Conservation (phyloP, 257 asterid species). For the Solanum medicagineum region DNA sequence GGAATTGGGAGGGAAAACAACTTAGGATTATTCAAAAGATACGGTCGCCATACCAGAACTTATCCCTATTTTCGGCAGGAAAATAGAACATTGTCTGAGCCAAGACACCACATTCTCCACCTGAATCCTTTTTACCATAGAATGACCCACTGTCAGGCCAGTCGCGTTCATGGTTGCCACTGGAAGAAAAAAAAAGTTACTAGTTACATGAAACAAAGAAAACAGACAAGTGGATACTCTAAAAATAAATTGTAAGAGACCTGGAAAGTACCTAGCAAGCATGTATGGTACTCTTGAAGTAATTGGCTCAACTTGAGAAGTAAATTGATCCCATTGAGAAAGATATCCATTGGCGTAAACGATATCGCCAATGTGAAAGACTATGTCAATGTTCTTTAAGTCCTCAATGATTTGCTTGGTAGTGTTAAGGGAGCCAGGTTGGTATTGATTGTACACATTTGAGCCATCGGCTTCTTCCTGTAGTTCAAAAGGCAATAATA, state of each 20-base stretch:
- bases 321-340: slow-evolving; percentile 96
- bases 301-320: slow-evolving; percentile 78
- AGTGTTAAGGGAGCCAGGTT: slow-evolving; percentile 76
- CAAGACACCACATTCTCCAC: slow-evolving; percentile 93
- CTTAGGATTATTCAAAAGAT: neutral
- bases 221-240: neutral
- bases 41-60: slow-evolving; percentile 50
- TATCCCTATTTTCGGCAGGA: slow-evolving; percentile 90
- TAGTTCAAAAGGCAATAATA: neutral
- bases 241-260: neutral
- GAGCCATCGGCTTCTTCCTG: slow-evolving; percentile 98
- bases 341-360: slow-evolving; percentile 75
- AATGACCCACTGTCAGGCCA: slow-evolving; percentile 93
- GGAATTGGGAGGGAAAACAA: neutral
- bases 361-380: slow-evolving; percentile 88
- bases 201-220: neutral
- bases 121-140: slow-evolving; percentile 62
- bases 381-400: slow-evolving; percentile 63
- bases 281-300: slow-evolving; percentile 87
- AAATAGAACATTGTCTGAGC: slow-evolving; percentile 73
- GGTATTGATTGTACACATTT: slow-evolving; percentile 66
- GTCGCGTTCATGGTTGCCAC: slow-evolving; percentile 97
- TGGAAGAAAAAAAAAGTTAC: slow-evolving; percentile 14
- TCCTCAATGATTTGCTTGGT: slow-evolving; percentile 66
- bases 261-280: slow-evolving; percentile 62